Percentiles rank a stretch among this genome's conserved stretches.
These are phyloP conservation scores for Lepidium aucheri DNA, from an alignment of 345 rosid species.

Conservation along the genomic window DNA sequence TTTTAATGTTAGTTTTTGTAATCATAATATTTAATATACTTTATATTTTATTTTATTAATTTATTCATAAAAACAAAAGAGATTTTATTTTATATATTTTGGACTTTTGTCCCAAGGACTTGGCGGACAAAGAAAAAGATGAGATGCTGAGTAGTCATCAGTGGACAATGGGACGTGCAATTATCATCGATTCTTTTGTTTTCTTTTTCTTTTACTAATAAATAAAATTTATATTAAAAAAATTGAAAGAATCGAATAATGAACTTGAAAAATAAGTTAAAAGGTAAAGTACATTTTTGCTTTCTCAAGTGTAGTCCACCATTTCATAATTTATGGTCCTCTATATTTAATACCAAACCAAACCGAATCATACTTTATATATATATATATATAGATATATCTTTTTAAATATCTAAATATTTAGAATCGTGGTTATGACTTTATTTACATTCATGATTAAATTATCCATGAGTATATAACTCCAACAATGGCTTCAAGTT, in stretches of 20 bases:
- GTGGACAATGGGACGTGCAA: conserved; percentile 21
- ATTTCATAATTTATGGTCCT: conserved; percentile 9
- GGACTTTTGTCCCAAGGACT: conserved; percentile 24
- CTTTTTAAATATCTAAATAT: background rate
- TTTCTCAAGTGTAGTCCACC: conserved; percentile 24
- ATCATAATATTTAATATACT: background rate
- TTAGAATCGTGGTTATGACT: no score
- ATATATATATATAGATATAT: background rate
- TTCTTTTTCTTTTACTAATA: background rate
- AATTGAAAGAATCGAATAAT: background rate
- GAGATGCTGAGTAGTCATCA: conserved; percentile 20
- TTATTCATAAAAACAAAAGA: background rate
- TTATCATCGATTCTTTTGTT: conserved; percentile 21
- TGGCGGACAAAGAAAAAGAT: conserved; percentile 20
- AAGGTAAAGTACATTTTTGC: conserved; percentile 14
- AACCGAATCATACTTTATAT: background rate
- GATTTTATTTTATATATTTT: background rate
- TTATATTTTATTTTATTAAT: background rate
- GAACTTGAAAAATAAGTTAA: background rate
- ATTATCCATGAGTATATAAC: background rate
- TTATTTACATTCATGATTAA: background rate
- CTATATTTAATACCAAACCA: background rate
- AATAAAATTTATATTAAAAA: background rate
- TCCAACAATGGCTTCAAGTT: background rate
- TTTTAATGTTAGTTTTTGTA: background rate